Evolutionary conservation across 2,329 filamentous ascomycete species (phyloP), one percentile per base, ranked within the genome.

Genomic region (Aspergillus fumigatus): DNA sequence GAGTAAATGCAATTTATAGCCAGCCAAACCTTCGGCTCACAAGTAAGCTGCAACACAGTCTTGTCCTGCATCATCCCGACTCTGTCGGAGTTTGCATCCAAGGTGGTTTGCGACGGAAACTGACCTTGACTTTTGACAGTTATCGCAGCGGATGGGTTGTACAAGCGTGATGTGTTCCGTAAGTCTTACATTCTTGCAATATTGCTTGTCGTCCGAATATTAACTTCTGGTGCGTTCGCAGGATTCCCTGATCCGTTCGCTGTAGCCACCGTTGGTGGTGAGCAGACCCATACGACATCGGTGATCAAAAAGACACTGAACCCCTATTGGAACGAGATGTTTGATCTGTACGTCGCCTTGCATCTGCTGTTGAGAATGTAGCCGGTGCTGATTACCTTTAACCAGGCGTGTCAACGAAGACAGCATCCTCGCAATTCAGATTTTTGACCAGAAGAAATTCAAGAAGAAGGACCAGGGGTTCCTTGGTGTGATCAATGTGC

Each of bases 401-500:
- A 67, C 57, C 72, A 97, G 94, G 80, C 85, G 84, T 73, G 93
- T 91, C 59, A 94, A 88, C 59, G 94, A 99, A 73, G 93, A 96
- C 70, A 96, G 92, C 74, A 97, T 99, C 70, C 82, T 99, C 50
- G 94, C 94, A 7, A 92, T 99, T 49, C 94, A 99, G 73, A 96
- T 99, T 54, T 99, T 99, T 73, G 94, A 99, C 76, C 94, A 99
- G 78, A 97, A 97, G 81, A 99, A 99, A 79, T 99, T 99, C 80
- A 99, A 99, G 83, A 99, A 99, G 85, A 99, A 97, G 91, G 94
- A 99, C 67, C 94, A 99, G 74, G 94, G 94, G 8, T 99, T 99
- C 72, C 82, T 99, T 6, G 94, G 94, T 56, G 94, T 99, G 54
- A 97, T 99, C 70, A 99, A 99, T 73, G 89, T 99, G 67, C 88